phyloP scores from a whole-genome alignment of 352 stramenopile species.

The Bremia lactucae region DNA sequence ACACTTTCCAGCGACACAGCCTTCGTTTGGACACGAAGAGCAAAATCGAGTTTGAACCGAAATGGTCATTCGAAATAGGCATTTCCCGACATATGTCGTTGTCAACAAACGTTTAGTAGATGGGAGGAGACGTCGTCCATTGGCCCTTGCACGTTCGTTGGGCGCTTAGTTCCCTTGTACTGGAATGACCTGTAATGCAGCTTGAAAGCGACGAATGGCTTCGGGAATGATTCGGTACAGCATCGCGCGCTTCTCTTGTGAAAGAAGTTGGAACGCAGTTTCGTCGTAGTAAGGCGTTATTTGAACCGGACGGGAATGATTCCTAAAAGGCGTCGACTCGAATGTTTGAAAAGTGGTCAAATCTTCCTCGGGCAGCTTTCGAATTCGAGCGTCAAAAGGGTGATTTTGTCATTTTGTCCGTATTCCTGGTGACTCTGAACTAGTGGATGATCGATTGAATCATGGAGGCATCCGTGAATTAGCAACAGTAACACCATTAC shows the following conservation, averaged over 20 bases:
- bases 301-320: slow-evolving; percentile 42
- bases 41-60: slow-evolving; percentile 39
- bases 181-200: slow-evolving; percentile 44
- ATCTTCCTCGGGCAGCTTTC: slow-evolving; percentile 6
- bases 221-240: slow-evolving; percentile 53
- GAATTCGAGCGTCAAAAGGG: slow-evolving; percentile 11
- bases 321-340: slow-evolving; percentile 13
- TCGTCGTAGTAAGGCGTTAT: slow-evolving; percentile 72
- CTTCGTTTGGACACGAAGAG: slow-evolving; percentile 26
- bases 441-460: slow-evolving; percentile 19
- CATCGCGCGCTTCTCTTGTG: slow-evolving; percentile 27
- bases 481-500: background rate
- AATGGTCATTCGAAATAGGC: slow-evolving; percentile 51
- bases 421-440: slow-evolving; percentile 16
- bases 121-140: slow-evolving; percentile 38
- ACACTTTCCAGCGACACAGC: slow-evolving; percentile 35
- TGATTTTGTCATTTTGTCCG: slow-evolving; percentile 13
- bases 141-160: slow-evolving; percentile 47
- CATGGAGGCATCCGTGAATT: slow-evolving; percentile 20
- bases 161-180: slow-evolving; percentile 52
- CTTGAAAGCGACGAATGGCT: slow-evolving; percentile 48
- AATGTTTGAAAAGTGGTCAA: slow-evolving; percentile 29
- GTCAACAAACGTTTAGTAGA: slow-evolving; percentile 43
- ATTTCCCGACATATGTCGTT: slow-evolving; percentile 65
- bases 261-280: slow-evolving; percentile 29